A percentile compares a stretch with the other conserved stretches of the same genome.
Evolutionary conservation across 208 protist species (phyloP).

Genomic region (Leishmania tarentolae): DNA sequence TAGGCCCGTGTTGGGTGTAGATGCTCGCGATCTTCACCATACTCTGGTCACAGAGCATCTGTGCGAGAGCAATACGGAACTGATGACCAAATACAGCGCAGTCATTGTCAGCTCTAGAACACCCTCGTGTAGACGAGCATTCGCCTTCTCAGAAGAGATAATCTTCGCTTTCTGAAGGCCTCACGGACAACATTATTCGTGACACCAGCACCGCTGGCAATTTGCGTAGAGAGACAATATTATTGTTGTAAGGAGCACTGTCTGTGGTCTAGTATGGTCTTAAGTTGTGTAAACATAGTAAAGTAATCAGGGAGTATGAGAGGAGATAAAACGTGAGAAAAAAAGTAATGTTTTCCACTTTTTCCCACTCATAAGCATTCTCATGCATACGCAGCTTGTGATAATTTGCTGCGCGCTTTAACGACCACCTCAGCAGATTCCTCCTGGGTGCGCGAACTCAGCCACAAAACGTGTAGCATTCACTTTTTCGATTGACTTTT

Average conservation of each 20-base stretch:
- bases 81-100: conserved; percentile 47
- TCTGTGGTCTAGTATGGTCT: neutral
- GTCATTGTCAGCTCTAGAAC: conserved; percentile 43
- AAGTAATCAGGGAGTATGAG: neutral
- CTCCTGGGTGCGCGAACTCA: neutral
- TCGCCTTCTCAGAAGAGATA: conserved; percentile 52
- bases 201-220: conserved; percentile 7
- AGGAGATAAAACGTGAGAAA: neutral
- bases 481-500: neutral
- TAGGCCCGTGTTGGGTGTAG: conserved; percentile 37
- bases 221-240: neutral
- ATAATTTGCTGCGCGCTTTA: neutral
- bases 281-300: neutral
- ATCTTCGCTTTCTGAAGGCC: conserved; percentile 47
- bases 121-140: conserved; percentile 48
- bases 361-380: neutral
- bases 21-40: conserved; percentile 57
- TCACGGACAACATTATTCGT: conserved; percentile 44
- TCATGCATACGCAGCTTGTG: neutral
- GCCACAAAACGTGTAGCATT: neutral
- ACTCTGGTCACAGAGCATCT: conserved; percentile 62
- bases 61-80: conserved; percentile 46
- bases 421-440: neutral
- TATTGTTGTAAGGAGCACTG: neutral
- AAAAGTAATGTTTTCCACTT: neutral